Evolutionary conservation across 768 basidiomycete genomes (phyloP).

Genomic region (Phlegmacium glaucopus): DNA sequence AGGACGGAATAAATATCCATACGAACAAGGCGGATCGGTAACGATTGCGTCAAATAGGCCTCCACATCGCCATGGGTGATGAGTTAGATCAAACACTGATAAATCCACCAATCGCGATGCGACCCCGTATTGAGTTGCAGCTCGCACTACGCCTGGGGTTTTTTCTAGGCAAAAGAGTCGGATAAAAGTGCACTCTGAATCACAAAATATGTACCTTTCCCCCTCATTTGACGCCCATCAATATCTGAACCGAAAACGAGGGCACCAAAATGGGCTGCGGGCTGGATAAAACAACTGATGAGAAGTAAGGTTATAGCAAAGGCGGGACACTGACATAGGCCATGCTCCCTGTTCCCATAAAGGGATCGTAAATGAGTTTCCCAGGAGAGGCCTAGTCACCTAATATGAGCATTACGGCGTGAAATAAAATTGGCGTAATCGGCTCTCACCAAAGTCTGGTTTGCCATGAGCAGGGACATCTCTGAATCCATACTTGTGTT

Average conservation of each 20-base stretch:
- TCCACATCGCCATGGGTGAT: slow-evolving; percentile 85
- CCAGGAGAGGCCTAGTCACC: slow-evolving; percentile 72
- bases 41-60: slow-evolving; percentile 91
- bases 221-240: slow-evolving; percentile 95
- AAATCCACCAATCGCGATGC: slow-evolving; percentile 73
- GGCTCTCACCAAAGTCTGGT: slow-evolving; percentile 74
- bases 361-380: slow-evolving; percentile 93
- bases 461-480: slow-evolving; percentile 93
- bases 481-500: slow-evolving; percentile 99
- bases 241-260: slow-evolving; percentile 91
- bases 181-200: not conserved
- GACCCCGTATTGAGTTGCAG: slow-evolving; percentile 83
- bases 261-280: slow-evolving; percentile 85
- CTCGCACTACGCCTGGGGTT: slow-evolving; percentile 70
- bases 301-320: not conserved
- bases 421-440: not conserved
- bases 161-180: slow-evolving; percentile 25
- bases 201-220: slow-evolving; percentile 57
- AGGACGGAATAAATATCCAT: not conserved
- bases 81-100: slow-evolving; percentile 91
- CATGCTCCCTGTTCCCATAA: slow-evolving; percentile 91
- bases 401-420: not conserved
- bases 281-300: slow-evolving; percentile 41
- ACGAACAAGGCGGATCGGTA: slow-evolving; percentile 91
- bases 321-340: slow-evolving; percentile 56